Base-by-base conservation (phyloP, 2,329 filamentous ascomycete species). In the Paraconiothyrium sp. region DNA sequence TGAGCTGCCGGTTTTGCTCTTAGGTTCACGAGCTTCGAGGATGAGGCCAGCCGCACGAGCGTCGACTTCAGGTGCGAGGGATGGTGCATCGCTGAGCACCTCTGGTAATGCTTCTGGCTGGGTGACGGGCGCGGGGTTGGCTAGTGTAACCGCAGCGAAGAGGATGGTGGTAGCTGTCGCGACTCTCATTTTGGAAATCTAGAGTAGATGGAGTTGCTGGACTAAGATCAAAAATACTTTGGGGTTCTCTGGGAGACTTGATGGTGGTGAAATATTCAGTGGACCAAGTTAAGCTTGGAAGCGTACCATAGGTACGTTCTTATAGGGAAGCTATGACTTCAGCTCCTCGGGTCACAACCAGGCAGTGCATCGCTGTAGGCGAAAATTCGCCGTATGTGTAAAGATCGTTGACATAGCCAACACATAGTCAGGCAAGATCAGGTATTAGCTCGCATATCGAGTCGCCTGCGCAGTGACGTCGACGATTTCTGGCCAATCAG, bases 111-210 rank as follows among this genome's bases (percentile, higher is more conserved):
- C 59, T 43, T 62, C 66, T 59, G 67, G 62, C 14, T 66, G 63
- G 16, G 68, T 62, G 39, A 58, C 32, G 1, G 73, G 72, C 39
- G 74, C 71, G 57, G 74, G 72, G 39, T 44, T 75, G 30, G 75
- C 69, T 50, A 73, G 62, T 3, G 70, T 67, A 58, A 75, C 64
- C 14, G 70, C 61, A 27, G 71, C 64, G 63, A 72, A 65, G 62
- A 76, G 57, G 37, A 76, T 54, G 13, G 68, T 60, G 47, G 69
- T 55, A 54, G 63, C 51, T 55, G 66, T 67, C 13, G 66, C 51
- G 64, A 74, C 52, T 62, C 68, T 76, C 74, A 77, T 78, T 37
- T 6, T 70, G 59, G 16, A 22, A 44, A 4, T 32, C 10, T 44
- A 24, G 3, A 44, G 39, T 6, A 27, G 8, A 43, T 61, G 41